A percentile compares a stretch with the other conserved stretches of the same genome.
phyloP scores from a whole-genome alignment of 495 filamentous ascomycete species.

The Hypoxylon lienhwacheense region DNA sequence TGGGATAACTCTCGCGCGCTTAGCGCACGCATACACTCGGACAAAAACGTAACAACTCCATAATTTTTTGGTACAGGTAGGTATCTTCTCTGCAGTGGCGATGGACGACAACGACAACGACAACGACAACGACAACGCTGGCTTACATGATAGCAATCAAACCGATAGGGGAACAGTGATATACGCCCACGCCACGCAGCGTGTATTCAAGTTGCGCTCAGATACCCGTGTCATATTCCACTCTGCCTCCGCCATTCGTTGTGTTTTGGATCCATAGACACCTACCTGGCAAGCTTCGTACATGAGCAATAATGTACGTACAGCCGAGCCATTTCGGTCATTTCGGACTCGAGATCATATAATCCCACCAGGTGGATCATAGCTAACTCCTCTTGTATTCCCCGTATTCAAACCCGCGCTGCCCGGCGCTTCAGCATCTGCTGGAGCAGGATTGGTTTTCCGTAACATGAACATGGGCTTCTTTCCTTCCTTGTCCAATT shows the following conservation, averaged over 20 bases:
- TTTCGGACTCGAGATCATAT: slow-evolving; percentile 45
- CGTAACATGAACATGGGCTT: slow-evolving; percentile 99
- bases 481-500: slow-evolving; percentile 90
- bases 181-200: slow-evolving; percentile 32
- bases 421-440: slow-evolving; percentile 47
- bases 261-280: neutral
- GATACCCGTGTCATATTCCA: slow-evolving; percentile 9
- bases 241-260: neutral
- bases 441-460: slow-evolving; percentile 58
- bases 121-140: slow-evolving; percentile 2
- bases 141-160: slow-evolving; percentile 4
- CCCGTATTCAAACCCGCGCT: slow-evolving; percentile 52
- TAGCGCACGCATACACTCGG: neutral
- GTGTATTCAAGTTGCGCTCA: neutral
- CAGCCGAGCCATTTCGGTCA: neutral
- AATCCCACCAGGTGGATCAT: slow-evolving; percentile 59
- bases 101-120: no score
- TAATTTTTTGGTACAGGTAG: no score
- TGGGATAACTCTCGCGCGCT: no score
- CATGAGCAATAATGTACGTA: no score
- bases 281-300: no score
- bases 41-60: slow-evolving; percentile 1
- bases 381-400: slow-evolving; percentile 39
- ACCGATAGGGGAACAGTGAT: slow-evolving; percentile 22
- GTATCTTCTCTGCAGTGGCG: neutral